These are phyloP conservation scores for Cyamopsis tetragonoloba DNA, from an alignment of 306 rosid genomes.

Conservation along the genomic window DNA sequence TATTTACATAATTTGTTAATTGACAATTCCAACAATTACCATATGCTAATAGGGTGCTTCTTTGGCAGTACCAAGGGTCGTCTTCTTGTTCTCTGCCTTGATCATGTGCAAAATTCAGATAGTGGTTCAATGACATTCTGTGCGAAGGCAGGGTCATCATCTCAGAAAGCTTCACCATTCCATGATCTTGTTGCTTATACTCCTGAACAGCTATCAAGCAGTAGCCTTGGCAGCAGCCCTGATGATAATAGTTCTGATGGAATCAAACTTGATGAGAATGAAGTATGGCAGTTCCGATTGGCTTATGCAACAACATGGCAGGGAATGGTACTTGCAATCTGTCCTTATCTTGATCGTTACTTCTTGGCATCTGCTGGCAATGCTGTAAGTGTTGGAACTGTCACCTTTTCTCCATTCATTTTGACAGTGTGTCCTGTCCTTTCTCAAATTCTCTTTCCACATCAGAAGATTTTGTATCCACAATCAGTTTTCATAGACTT, in stretches of 20 bases:
- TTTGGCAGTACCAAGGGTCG: constrained; percentile 80
- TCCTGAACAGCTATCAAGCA: constrained; percentile 79
- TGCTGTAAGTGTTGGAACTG: constrained; percentile 56
- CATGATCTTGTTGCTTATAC: constrained; percentile 67
- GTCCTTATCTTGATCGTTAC: constrained; percentile 89
- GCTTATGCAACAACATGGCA: constrained; percentile 54
- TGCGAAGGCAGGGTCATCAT: constrained; percentile 73
- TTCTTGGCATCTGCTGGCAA: constrained; percentile 91
- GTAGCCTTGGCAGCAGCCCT: constrained; percentile 82
- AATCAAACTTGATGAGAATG: constrained; percentile 78
- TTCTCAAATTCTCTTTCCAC: constrained; percentile 8
- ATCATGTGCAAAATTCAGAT: constrained; percentile 86
- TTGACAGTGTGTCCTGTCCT: not conserved
- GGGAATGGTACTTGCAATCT: constrained; percentile 79
- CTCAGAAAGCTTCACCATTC: constrained; percentile 75
- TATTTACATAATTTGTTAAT: too few species aligned
- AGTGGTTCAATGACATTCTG: constrained; percentile 81
- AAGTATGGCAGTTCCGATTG: constrained; percentile 83
- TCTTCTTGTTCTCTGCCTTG: constrained; percentile 81
- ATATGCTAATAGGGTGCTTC: constrained; percentile 39
- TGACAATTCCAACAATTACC: too few species aligned
- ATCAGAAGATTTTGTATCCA: constrained; percentile 8
- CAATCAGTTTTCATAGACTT: not conserved
- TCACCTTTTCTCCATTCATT: constrained; percentile 1
- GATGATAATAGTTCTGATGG: constrained; percentile 90